Conservation (phyloP, 768 basidiomycete species). For the Pholiota microspora region DNA sequence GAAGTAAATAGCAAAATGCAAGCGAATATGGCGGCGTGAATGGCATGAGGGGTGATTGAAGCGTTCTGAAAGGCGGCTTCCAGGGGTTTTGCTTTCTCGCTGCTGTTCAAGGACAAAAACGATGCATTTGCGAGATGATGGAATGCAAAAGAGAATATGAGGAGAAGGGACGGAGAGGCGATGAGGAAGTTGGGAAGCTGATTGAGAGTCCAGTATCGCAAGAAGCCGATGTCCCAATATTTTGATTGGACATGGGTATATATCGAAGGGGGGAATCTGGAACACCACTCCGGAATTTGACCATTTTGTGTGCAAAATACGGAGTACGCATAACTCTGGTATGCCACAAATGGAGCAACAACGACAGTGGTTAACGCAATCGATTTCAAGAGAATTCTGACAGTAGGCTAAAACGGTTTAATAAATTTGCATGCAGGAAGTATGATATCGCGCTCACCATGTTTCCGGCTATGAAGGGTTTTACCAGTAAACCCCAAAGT, state of each 20-base stretch:
- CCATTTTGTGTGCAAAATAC: conserved; percentile 53
- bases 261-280: conserved; percentile 54
- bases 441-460: conserved; percentile 26
- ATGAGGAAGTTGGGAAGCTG: conserved; percentile 91
- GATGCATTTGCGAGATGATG: conserved; percentile 26
- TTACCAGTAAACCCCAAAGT: conserved; percentile 65
- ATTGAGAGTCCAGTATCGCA: conserved; percentile 79
- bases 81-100: neutral
- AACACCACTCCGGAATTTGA: conserved; percentile 59
- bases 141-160: conserved; percentile 42
- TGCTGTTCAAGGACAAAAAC: neutral
- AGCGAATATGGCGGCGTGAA: conserved; percentile 69
- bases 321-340: conserved; percentile 67
- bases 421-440: neutral
- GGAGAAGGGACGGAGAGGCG: conserved; percentile 63
- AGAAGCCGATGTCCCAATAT: conserved; percentile 87
- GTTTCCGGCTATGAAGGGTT: conserved; percentile 42
- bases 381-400: conserved; percentile 32
- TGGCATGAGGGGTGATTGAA: conserved; percentile 63
- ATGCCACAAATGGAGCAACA: conserved; percentile 64
- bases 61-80: conserved; percentile 4
- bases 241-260: conserved; percentile 79
- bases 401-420: conserved; percentile 29
- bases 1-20: conserved; percentile 71
- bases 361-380: conserved; percentile 43